A percentile compares a stretch with the other conserved stretches of the same genome.
phyloP scores from a whole-genome alignment of 352 stramenopile genomes.

The Plasmopara halstedii region DNA sequence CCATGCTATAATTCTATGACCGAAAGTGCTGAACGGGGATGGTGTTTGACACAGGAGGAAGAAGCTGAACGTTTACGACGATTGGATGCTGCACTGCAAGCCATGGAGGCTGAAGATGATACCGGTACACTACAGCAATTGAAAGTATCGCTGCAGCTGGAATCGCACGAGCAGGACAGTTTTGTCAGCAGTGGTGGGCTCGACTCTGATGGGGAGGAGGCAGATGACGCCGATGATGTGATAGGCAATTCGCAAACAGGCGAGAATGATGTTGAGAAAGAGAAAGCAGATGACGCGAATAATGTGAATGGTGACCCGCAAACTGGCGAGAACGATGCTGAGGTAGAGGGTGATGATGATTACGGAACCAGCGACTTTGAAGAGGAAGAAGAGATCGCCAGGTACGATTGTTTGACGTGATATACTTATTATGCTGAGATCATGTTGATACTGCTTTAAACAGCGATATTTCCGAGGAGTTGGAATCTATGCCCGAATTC shows the following conservation, averaged over 20 bases:
- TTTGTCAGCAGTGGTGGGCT: constrained; percentile 14
- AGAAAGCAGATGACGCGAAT: constrained; percentile 39
- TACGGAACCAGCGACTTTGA: constrained; percentile 84
- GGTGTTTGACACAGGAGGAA: constrained; percentile 21
- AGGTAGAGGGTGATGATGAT: constrained; percentile 33
- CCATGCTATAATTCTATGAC: not conserved
- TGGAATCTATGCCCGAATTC: constrained; percentile 48
- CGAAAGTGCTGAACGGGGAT: not conserved
- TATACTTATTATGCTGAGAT: not conserved
- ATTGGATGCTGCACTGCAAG: constrained; percentile 70
- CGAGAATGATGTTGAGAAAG: constrained; percentile 6
- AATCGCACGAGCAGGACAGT: constrained; percentile 44
- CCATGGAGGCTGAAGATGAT: constrained; percentile 79
- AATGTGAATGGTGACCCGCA: not conserved
- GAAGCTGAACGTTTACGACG: constrained; percentile 51
- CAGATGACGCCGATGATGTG: constrained; percentile 7
- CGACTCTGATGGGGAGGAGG: not conserved
- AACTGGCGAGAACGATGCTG: not conserved
- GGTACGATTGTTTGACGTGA: constrained; percentile 21
- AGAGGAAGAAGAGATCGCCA: constrained; percentile 66
- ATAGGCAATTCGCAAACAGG: constrained; percentile 2
- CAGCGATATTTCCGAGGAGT: constrained; percentile 55
- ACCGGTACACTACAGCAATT: constrained; percentile 71
- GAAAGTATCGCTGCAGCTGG: constrained; percentile 58
- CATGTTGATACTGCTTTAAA: not conserved